Evolutionary conservation across 768 basidiomycete genomes (phyloP), one percentile per base, ranked within the genome.

Genomic region (Hygrophoropsis aurantiaca): DNA sequence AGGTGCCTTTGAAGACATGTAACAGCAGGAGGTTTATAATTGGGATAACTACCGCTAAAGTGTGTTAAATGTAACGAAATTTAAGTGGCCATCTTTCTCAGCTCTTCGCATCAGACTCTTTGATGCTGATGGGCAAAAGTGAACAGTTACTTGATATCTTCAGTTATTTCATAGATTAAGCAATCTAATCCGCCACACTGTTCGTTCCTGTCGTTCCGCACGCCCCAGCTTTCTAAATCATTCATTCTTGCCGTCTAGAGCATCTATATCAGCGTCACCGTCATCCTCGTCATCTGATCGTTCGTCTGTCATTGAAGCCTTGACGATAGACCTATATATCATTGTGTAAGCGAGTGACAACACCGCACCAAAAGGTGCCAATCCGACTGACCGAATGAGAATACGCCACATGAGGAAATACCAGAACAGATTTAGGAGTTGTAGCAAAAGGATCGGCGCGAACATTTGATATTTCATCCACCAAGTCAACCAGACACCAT

Each of bases 401-500:
- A 95, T 86, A 44, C 91, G 82, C 62, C 79, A 66, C 64, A 97
- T 93, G 21, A 93, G 73, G 68, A 74, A 82, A 65, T 90, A 95
- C 94, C 94, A 97, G 74, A 97, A 97, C 20, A 95, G 49, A 61
- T 97, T 97, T 57, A 99, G 74, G 33, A 80, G 55, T 62, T 94
- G 91, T 13, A 99, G 74, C 0, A 91, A 68, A 5, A 82, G 51
- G 46, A 98, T 69, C 0, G 93, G 87, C 0, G 67, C 50, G 56
- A 94, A 90, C 42, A 95, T 80, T 54, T 93, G 90, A 57, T 81
- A 84, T 57, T 74, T 80, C 80, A 94, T 84, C 90, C 92, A 97
- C 59, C 67, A 59, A 1, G 66, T 73, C 52, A 95, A 67, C 74
- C 85, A 94, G 7, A 74, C 77, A 3, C 91, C 93, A 15, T 78